Percentiles rank a stretch among this genome's conserved stretches.
phyloP scores from a whole-genome alignment of 2,329 filamentous ascomycete species.

The Talaromyces funiculosus region DNA sequence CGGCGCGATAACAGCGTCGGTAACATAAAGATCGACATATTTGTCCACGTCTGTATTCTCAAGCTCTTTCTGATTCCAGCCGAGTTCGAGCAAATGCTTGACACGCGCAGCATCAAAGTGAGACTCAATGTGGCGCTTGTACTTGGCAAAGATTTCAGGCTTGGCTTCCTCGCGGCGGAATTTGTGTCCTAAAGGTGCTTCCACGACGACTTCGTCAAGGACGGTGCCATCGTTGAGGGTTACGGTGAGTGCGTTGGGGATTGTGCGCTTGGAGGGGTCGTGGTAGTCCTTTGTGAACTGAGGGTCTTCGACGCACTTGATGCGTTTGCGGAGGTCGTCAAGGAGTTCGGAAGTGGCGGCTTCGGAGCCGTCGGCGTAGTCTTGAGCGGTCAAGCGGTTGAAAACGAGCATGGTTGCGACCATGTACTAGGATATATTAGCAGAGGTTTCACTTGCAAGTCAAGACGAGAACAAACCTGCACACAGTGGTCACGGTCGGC shows the following conservation, averaged over 20 bases:
- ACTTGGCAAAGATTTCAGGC: conserved; percentile 93
- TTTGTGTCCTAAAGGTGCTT: conserved; percentile 90
- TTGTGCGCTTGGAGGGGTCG: conserved; percentile 85
- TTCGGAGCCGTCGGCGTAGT: conserved; percentile 90
- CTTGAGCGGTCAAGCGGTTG: conserved; percentile 83
- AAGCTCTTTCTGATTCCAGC: conserved; percentile 66
- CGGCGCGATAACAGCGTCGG: conserved; percentile 39
- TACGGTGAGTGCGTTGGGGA: conserved; percentile 93
- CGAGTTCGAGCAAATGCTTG: conserved; percentile 74
- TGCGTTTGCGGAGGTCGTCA: conserved; percentile 86
- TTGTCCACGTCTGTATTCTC: conserved; percentile 81
- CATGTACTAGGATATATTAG: conserved; percentile 64
- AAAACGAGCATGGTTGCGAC: conserved; percentile 92
- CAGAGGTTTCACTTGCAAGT: background rate
- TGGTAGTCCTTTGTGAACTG: conserved; percentile 96
- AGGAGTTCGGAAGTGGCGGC: conserved; percentile 85
- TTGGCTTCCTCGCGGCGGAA: conserved; percentile 92
- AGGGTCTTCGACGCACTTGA: conserved; percentile 93
- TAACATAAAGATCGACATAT: conserved; percentile 83
- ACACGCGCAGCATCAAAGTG: conserved; percentile 75
- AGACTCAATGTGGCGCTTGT: conserved; percentile 80
- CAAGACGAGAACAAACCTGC: conserved; percentile 49
- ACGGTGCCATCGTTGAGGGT: conserved; percentile 91
- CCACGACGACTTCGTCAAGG: conserved; percentile 82
- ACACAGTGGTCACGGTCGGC: conserved; percentile 99